Conservation (phyloP, 352 stramenopile species). For the Globisporangium takayamanum region DNA sequence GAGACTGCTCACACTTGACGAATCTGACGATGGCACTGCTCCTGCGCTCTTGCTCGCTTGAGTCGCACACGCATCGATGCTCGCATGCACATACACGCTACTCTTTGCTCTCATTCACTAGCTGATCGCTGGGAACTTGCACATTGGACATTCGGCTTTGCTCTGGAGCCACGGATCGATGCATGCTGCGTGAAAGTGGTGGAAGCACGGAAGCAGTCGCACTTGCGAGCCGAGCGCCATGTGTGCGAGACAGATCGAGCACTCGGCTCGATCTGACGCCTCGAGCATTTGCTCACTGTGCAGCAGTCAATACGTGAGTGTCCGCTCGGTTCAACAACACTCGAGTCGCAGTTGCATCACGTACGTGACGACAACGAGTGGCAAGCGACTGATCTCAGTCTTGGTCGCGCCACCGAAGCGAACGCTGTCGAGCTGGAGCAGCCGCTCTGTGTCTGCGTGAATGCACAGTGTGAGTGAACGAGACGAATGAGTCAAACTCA, state of each 20-base stretch:
- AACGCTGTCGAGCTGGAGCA: slow-evolving; percentile 59
- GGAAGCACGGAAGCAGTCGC: slow-evolving; percentile 73
- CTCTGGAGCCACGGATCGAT: slow-evolving; percentile 74
- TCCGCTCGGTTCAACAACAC: slow-evolving; percentile 1
- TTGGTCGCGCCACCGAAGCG: slow-evolving; percentile 49
- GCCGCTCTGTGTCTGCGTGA: slow-evolving; percentile 52
- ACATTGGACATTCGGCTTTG: slow-evolving; percentile 70
- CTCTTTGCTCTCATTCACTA: slow-evolving; percentile 11
- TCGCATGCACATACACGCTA: not conserved
- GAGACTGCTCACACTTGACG: too few species aligned
- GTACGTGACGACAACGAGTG: slow-evolving; percentile 55
- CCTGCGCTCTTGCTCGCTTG: too few species aligned
- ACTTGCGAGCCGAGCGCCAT: slow-evolving; percentile 35
- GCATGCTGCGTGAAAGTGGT: slow-evolving; percentile 66
- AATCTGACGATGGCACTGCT: too few species aligned
- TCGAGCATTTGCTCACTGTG: slow-evolving; percentile 58
- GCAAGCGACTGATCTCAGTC: slow-evolving; percentile 53
- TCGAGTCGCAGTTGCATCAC: slow-evolving; percentile 15
- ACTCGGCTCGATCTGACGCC: slow-evolving; percentile 40
- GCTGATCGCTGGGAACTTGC: slow-evolving; percentile 65
- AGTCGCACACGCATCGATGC: too few species aligned
- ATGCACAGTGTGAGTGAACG: not conserved
- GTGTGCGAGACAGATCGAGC: slow-evolving; percentile 59
- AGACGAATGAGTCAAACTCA: not conserved
- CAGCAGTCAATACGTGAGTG: not conserved